A percentile compares a stretch with the other conserved stretches of the same genome.
These are phyloP conservation scores for Kwoniella pini DNA, from an alignment of 768 basidiomycete species.

Conservation along the genomic window DNA sequence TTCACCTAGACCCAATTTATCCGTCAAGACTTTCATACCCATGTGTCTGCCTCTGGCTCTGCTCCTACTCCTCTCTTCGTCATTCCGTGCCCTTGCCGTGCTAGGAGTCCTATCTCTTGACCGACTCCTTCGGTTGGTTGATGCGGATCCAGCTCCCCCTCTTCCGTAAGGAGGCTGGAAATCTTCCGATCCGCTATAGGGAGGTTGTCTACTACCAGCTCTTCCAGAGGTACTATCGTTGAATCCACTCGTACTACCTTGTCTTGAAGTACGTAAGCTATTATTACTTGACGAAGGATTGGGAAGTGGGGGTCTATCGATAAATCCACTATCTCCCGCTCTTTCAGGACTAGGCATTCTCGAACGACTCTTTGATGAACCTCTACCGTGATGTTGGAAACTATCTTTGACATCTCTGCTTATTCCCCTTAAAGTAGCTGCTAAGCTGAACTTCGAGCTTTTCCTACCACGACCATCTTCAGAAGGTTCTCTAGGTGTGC, in stretches of 20 bases:
- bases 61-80: constrained; percentile 44
- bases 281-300: constrained; percentile 5
- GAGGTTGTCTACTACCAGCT: constrained; percentile 6
- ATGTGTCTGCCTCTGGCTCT: constrained; percentile 53
- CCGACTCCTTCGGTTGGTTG: constrained; percentile 6
- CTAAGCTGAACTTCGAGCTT: constrained; percentile 45
- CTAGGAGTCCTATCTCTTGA: constrained; percentile 22
- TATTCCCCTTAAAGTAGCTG: constrained; percentile 44
- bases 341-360: constrained; percentile 16
- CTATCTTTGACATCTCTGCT: constrained; percentile 50
- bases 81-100: constrained; percentile 2
- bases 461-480: constrained; percentile 36
- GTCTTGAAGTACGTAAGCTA: constrained; percentile 3
- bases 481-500: constrained; percentile 7
- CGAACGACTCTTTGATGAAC: constrained; percentile 26
- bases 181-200: constrained; percentile 11
- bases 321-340: constrained; percentile 1
- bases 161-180: constrained; percentile 42
- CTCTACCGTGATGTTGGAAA: constrained; percentile 24
- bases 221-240: constrained; percentile 3
- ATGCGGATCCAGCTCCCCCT: constrained; percentile 42
- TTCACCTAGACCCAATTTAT: constrained; percentile 40
- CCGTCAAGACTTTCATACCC: constrained; percentile 53
- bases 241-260: constrained; percentile 5
- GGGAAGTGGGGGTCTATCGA: constrained; percentile 5